Evolutionary conservation across 148 eudicot species (phyloP), one percentile per base, ranked within the genome.

Genomic region (Silene conica): DNA sequence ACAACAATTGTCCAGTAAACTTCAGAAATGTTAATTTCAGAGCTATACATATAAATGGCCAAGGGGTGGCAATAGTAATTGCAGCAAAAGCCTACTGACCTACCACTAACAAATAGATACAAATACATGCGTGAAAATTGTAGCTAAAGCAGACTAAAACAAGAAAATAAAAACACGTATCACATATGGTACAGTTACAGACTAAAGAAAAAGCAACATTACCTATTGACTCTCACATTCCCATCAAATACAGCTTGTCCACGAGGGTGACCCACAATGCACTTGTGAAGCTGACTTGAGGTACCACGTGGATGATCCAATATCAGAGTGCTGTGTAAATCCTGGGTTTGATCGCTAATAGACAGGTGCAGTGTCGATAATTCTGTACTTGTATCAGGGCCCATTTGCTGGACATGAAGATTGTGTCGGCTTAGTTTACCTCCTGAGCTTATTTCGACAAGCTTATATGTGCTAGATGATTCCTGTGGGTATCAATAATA

Each of bases 161-260:
- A 34, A 3, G 41, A 34, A 34, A 34, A 34, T 2, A 5, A 34
- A 34, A 34, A 3, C 41, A 34, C 41, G 5, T 34, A 3, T 34
- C 54, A 48, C 15, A 48, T 48, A 48, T 11, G 54, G 54, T 48
- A 48, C 54, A 48, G 60, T 18, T 45, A 19, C 2, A 13, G 23
- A 21, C 7, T 0, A 52, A 66, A 74, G 31, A 28, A 45, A 52
- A 21, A 12, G 75, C 50, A 22, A 62, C 58, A 70, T 67, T 76
- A 94, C 97, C 97, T 87, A 81, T 91, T 94, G 72, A 94, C 98
- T 80, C 84, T 80, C 46, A 94, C 81, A 69, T 94, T 94, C 59
- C 98, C 98, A 82, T 94, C 97, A 84, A 94, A 94, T 18, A 94
- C 93, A 62, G 90, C 97, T 71, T 94, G 97, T 62, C 98, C 97